Conservation (phyloP, 345 rosid species). For the Angophora floribunda region DNA sequence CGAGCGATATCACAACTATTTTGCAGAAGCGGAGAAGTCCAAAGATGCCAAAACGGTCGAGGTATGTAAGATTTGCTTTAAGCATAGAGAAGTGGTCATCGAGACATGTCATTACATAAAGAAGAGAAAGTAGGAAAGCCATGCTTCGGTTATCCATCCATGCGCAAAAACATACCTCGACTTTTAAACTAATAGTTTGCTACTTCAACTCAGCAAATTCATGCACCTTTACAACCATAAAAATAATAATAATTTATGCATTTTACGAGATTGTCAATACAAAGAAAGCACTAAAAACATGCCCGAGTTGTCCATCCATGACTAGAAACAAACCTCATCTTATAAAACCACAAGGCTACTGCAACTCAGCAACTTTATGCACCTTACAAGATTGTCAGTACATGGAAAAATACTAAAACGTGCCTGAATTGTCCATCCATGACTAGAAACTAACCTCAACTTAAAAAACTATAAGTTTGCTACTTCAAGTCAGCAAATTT, state of each 20-base stretch:
- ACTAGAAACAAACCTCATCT: background rate
- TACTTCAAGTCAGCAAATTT: background rate
- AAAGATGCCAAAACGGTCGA: background rate
- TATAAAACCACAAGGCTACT: background rate
- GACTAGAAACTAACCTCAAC: background rate
- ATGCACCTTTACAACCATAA: background rate
- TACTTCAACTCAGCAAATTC: background rate
- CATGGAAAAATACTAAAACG: background rate
- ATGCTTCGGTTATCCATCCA: background rate
- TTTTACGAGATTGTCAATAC: background rate
- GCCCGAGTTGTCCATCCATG: background rate
- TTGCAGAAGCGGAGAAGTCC: conserved; percentile 1
- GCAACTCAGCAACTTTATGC: background rate
- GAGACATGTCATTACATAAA: background rate
- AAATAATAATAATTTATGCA: background rate
- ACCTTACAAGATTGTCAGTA: background rate
- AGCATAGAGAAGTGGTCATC: background rate
- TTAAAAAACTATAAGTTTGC: background rate
- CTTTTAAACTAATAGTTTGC: background rate
- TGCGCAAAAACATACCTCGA: background rate
- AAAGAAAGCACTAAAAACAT: too few species aligned
- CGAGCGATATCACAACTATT: conserved; percentile 3
- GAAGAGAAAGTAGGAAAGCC: background rate
- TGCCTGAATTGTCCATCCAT: background rate
- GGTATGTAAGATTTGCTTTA: background rate